Percentiles rank a stretch among this genome's conserved stretches.
Conservation (phyloP, 139 green algal species). For the Chlorella sp. region DNA sequence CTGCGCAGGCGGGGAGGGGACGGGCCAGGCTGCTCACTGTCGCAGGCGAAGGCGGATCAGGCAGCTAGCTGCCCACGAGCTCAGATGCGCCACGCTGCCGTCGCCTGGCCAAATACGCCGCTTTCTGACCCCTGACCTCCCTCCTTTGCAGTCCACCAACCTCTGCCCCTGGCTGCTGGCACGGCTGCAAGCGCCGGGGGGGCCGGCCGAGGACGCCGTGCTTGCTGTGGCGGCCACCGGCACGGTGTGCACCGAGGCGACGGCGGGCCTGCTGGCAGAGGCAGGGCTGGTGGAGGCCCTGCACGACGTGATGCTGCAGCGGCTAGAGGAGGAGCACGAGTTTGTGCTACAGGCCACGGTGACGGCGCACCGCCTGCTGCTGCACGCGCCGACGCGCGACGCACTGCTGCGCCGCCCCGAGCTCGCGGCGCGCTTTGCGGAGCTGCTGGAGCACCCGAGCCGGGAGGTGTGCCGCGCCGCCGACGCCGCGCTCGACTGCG, state of each 20-base stretch:
- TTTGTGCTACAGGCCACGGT: conserved; percentile 77
- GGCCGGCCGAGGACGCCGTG: conserved; percentile 68
- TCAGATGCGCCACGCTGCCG: no score
- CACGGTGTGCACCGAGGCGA: conserved; percentile 48
- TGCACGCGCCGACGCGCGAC: conserved; percentile 51
- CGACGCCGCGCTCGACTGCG: conserved; percentile 41
- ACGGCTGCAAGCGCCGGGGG: conserved; percentile 70
- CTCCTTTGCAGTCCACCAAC: no score
- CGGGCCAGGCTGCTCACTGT: no score
- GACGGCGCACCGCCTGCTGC: conserved; percentile 68
- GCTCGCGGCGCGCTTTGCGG: conserved; percentile 77
- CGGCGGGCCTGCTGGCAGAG: conserved; percentile 53
- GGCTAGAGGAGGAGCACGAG: conserved; percentile 86
- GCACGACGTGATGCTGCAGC: conserved; percentile 59
- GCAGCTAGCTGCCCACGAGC: no score
- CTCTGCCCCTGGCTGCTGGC: conserved; percentile 82
- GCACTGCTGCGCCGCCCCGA: conserved; percentile 56
- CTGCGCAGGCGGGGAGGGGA: no score
- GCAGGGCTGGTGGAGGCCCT: conserved; percentile 62
- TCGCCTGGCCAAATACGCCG: no score
- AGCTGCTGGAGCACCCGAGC: conserved; percentile 72
- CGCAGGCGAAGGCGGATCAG: no score
- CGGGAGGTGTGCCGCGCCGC: conserved; percentile 34
- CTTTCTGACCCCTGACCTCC: no score
- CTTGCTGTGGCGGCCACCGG: no score